Evolutionary conservation across 768 basidiomycete species (phyloP).

Genomic region (Neoboletus magnificus): DNA sequence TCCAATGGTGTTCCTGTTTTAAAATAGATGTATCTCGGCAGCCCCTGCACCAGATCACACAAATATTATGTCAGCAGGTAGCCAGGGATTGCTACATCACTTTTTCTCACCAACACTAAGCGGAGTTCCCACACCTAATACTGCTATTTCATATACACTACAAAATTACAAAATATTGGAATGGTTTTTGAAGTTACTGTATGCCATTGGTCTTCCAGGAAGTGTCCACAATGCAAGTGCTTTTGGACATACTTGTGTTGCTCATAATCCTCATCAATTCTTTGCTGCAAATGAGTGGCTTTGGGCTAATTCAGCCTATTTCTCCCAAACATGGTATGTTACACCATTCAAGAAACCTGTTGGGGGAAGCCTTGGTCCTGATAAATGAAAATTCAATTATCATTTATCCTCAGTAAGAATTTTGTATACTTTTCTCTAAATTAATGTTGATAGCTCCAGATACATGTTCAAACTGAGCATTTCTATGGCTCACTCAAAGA

Average conservation of each 20-base stretch:
- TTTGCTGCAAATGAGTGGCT: neutral
- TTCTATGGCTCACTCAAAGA: neutral
- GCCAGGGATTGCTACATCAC: too few relatives aligned
- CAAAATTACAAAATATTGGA: too few relatives aligned
- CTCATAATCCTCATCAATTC: neutral
- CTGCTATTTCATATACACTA: too few relatives aligned
- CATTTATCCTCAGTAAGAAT: neutral
- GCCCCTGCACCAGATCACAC: too few relatives aligned
- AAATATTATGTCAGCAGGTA: too few relatives aligned
- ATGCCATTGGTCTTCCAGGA: neutral
- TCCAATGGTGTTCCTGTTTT: too few relatives aligned
- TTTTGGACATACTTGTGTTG: neutral
- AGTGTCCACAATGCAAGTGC: neutral
- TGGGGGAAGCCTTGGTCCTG: neutral
- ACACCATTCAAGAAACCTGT: neutral
- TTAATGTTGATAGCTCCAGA: neutral
- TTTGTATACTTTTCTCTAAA: neutral
- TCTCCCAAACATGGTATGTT: neutral
- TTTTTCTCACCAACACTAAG: too few relatives aligned
- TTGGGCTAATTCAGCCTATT: neutral
- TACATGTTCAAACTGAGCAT: neutral
- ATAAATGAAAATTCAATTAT: neutral
- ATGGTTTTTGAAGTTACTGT: too few relatives aligned
- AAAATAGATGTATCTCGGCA: too few relatives aligned
- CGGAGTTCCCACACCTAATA: too few relatives aligned